Conservation (phyloP, 352 stramenopile species). For the Blastocystis sp. region DNA sequence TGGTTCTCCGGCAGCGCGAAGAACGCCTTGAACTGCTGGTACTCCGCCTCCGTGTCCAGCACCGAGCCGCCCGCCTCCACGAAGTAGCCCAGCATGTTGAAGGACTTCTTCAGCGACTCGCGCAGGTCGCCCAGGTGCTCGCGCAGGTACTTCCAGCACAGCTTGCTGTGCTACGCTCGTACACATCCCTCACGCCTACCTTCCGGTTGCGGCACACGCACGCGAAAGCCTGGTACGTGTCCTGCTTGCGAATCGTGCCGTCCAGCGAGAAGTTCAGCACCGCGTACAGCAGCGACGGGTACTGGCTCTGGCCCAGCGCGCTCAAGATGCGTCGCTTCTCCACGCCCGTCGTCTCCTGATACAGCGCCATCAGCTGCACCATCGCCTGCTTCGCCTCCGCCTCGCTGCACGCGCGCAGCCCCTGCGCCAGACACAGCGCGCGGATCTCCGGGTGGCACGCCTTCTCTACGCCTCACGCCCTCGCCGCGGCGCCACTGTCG, state of each 20-base stretch:
- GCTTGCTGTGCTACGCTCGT: slow-evolving; percentile 66
- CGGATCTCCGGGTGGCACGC: slow-evolving; percentile 48
- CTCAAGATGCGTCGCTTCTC: slow-evolving; percentile 71
- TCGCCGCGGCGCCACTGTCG: background rate
- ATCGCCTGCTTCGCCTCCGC: slow-evolving; percentile 74
- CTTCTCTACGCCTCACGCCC: background rate
- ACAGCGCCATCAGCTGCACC: slow-evolving; percentile 77
- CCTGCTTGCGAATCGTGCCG: slow-evolving; percentile 76
- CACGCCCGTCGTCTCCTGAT: slow-evolving; percentile 35
- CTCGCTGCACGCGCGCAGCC: slow-evolving; percentile 77
- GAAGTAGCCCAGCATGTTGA: slow-evolving; percentile 68
- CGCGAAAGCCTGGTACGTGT: slow-evolving; percentile 75
- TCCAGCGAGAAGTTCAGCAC: slow-evolving; percentile 79
- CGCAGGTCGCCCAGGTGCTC: slow-evolving; percentile 76
- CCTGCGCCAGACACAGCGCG: slow-evolving; percentile 73
- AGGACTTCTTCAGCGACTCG: slow-evolving; percentile 69
- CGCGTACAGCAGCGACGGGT: slow-evolving; percentile 74
- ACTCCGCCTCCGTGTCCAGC: slow-evolving; percentile 9
- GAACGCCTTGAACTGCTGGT: slow-evolving; percentile 38
- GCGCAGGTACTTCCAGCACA: slow-evolving; percentile 78
- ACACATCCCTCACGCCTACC: slow-evolving; percentile 69
- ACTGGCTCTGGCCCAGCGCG: slow-evolving; percentile 75
- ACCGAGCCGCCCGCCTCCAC: slow-evolving; percentile 58
- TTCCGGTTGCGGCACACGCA: slow-evolving; percentile 75
- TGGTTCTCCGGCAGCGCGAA: slow-evolving; percentile 33